A percentile compares a stretch with the other conserved stretches of the same genome.
Evolutionary conservation across 2,329 filamentous ascomycete genomes (phyloP).

Genomic region (Pestalotiopsis sp.): DNA sequence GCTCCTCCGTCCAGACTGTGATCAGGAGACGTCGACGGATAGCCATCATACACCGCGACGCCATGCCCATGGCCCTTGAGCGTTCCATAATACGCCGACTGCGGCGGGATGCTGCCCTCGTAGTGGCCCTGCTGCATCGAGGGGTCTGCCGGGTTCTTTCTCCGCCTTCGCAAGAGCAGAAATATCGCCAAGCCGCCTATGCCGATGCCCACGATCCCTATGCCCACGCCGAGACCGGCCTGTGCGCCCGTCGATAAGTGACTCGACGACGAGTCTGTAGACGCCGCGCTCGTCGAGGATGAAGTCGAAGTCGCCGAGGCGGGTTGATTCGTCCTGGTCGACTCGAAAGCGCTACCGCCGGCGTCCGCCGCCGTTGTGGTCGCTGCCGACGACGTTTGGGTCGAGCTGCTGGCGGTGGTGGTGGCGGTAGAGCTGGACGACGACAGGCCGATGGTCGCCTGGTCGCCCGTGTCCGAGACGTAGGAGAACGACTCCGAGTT

Average conservation of each 20-base stretch:
- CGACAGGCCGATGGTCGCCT: conserved; percentile 8
- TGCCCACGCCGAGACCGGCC: conserved; percentile 16
- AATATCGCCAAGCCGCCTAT: not conserved
- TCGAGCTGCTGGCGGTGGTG: not conserved
- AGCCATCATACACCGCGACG: not conserved
- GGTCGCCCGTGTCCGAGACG: not conserved
- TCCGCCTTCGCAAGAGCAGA: not conserved
- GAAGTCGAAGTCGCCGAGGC: not conserved
- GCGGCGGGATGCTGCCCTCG: not conserved
- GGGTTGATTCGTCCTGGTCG: not conserved
- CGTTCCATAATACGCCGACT: not conserved
- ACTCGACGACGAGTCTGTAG: not conserved
- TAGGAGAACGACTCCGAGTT: conserved; percentile 9
- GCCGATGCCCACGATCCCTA: conserved; percentile 10
- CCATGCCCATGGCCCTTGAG: no score
- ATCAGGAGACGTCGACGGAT: not conserved
- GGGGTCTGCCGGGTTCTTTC: not conserved
- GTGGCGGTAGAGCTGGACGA: not conserved
- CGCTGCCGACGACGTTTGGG: not conserved
- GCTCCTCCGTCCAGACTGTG: not conserved
- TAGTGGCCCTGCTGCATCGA: not conserved
- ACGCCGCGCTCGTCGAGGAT: not conserved
- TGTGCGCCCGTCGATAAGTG: conserved; percentile 9
- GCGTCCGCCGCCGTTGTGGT: not conserved
- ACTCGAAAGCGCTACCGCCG: not conserved